Evolutionary conservation across 192 early-diverging fungal species (phyloP).

Genomic region (Cetraspora pellucida): DNA sequence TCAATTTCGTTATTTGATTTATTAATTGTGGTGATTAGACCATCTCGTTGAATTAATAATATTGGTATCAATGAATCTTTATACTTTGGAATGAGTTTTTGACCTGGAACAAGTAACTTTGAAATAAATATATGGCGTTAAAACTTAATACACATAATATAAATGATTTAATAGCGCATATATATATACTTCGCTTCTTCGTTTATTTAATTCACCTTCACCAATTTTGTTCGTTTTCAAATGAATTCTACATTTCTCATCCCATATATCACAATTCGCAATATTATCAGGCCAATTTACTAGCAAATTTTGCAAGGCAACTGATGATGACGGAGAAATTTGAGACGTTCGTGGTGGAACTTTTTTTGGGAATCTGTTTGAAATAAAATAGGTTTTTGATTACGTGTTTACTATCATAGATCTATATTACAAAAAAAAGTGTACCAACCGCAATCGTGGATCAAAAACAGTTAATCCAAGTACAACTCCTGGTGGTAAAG

Average conservation of each 20-base stretch:
- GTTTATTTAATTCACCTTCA: slow-evolving; percentile 59
- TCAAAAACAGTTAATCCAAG: slow-evolving; percentile 81
- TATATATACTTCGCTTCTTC: slow-evolving; percentile 41
- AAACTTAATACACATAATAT: not conserved
- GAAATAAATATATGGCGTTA: not conserved
- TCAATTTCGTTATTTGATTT: not conserved
- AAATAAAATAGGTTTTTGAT: not conserved
- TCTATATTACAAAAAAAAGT: not conserved
- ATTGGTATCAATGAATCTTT: slow-evolving; percentile 75
- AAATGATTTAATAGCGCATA: not conserved
- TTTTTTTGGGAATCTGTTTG: slow-evolving; percentile 58
- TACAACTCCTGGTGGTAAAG: slow-evolving; percentile 78
- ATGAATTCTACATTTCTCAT: slow-evolving; percentile 45
- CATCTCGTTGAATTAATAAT: slow-evolving; percentile 77
- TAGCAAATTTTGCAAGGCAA: slow-evolving; percentile 46
- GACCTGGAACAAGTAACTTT: slow-evolving; percentile 71
- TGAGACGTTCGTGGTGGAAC: slow-evolving; percentile 39
- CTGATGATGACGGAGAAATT: slow-evolving; percentile 40
- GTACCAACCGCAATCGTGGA: slow-evolving; percentile 72
- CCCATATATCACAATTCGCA: slow-evolving; percentile 61
- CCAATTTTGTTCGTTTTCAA: slow-evolving; percentile 49
- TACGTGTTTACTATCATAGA: not conserved
- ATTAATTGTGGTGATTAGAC: slow-evolving; percentile 27
- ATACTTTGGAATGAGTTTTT: slow-evolving; percentile 53
- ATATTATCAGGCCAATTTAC: slow-evolving; percentile 61